Percentiles rank a stretch among this genome's conserved stretches.
Evolutionary conservation across 352 stramenopile species (phyloP).

Genomic region (Lagenidium giganteum): DNA sequence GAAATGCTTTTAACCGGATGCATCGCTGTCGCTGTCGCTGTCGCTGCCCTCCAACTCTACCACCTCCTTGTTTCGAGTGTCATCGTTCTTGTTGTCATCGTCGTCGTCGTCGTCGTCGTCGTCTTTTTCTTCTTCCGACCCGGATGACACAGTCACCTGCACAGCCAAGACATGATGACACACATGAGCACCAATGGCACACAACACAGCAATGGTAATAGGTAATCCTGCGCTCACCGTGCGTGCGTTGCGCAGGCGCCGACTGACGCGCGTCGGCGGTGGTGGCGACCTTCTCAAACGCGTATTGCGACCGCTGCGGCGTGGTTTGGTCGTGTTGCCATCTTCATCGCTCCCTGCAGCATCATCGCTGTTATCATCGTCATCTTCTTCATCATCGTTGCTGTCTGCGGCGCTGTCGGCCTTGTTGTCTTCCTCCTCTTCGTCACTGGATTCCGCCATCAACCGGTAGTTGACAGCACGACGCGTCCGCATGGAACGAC

Average conservation of each 20-base stretch:
- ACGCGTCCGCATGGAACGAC: slow-evolving; percentile 39
- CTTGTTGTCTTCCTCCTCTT: slow-evolving; percentile 27
- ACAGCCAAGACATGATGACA: too few relatives aligned
- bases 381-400: not conserved
- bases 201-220: too few relatives aligned
- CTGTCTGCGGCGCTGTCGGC: slow-evolving; percentile 6
- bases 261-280: not conserved
- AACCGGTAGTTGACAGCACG: slow-evolving; percentile 42
- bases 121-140: slow-evolving; percentile 15
- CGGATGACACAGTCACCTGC: too few relatives aligned
- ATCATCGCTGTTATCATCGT: not conserved
- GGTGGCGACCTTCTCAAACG: too few relatives aligned
- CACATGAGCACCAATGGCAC: too few relatives aligned
- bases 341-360: not conserved
- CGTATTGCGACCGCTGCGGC: too few relatives aligned
- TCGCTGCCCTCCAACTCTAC: too few relatives aligned
- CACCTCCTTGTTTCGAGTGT: too few relatives aligned
- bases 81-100: too few relatives aligned
- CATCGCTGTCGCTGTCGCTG: too few relatives aligned
- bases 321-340: slow-evolving; percentile 1
- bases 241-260: not conserved
- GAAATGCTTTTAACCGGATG: too few relatives aligned
- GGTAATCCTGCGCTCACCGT: too few relatives aligned
- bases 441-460: slow-evolving; percentile 23
- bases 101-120: slow-evolving; percentile 10